phyloP scores from a whole-genome alignment of 2,329 filamentous ascomycete genomes.

The Diaporthe batatas region DNA sequence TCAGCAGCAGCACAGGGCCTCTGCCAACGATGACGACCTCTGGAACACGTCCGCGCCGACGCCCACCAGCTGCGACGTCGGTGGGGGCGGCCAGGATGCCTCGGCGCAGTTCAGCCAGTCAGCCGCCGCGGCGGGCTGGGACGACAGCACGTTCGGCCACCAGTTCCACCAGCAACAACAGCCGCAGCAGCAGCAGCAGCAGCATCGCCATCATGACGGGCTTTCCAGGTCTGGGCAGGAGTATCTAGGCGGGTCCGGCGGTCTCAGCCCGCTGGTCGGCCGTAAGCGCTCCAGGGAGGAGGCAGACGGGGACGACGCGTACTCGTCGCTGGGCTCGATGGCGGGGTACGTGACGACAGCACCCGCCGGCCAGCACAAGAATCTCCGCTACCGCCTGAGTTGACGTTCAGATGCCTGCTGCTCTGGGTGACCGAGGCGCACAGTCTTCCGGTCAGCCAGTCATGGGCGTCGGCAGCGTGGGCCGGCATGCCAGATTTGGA shows the following conservation, averaged over 20 bases:
- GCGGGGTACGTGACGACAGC: slow-evolving; percentile 26
- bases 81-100: slow-evolving; percentile 1
- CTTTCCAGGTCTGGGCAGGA: slow-evolving; percentile 26
- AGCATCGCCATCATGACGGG: slow-evolving; percentile 27
- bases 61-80: slow-evolving; percentile 25
- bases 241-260: slow-evolving; percentile 30
- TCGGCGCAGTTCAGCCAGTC: slow-evolving; percentile 38
- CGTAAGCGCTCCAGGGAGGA: slow-evolving; percentile 39
- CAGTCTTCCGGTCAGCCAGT: no score
- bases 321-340: slow-evolving; percentile 33
- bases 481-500: neutral
- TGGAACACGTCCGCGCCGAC: slow-evolving; percentile 36
- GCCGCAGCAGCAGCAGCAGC: slow-evolving; percentile 20
- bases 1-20: slow-evolving; percentile 5
- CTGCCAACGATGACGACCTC: slow-evolving; percentile 20
- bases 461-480: neutral
- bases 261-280: slow-evolving; percentile 35
- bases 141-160: slow-evolving; percentile 31
- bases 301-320: slow-evolving; percentile 35
- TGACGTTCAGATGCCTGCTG: slow-evolving; percentile 11
- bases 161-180: slow-evolving; percentile 36
- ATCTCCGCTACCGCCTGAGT: slow-evolving; percentile 23
- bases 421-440: neutral
- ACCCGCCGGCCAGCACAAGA: slow-evolving; percentile 21
- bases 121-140: slow-evolving; percentile 5